A percentile compares a stretch with the other conserved stretches of the same genome.
phyloP scores from a whole-genome alignment of 805 yeast species.

The Myxozyma monticola region DNA sequence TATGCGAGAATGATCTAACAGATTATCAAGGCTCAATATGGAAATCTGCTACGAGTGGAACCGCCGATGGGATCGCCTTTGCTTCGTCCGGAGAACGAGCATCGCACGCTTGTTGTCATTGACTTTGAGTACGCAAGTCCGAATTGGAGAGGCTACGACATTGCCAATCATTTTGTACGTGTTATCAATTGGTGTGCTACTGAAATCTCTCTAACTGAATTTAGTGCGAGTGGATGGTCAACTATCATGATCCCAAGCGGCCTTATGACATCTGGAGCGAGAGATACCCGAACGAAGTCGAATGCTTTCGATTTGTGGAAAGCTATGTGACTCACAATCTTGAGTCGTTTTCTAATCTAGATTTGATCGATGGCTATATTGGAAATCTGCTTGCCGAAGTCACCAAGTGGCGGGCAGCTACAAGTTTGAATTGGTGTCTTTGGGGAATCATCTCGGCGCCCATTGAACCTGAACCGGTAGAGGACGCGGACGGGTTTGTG shows the following conservation, averaged over 20 bases:
- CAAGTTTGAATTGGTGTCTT: constrained; percentile 75
- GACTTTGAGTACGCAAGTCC: constrained; percentile 96
- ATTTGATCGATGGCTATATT: constrained; percentile 39
- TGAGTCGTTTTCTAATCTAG: constrained; percentile 38
- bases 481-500: constrained; percentile 32
- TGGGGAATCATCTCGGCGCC: constrained; percentile 86
- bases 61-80: constrained; percentile 55
- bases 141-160: constrained; percentile 83
- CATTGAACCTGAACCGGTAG: constrained; percentile 1
- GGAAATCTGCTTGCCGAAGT: constrained; percentile 62
- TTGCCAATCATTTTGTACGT: constrained; percentile 80
- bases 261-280: constrained; percentile 56
- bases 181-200: background rate
- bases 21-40: constrained; percentile 59
- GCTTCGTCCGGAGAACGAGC: constrained; percentile 51
- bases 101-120: constrained; percentile 80
- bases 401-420: constrained; percentile 77
- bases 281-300: constrained; percentile 65
- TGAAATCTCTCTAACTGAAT: background rate
- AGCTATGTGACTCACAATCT: constrained; percentile 65
- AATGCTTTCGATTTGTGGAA: constrained; percentile 68
- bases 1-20: background rate
- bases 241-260: constrained; percentile 67
- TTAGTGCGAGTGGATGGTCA: constrained; percentile 89
- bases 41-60: constrained; percentile 71